Conservation (phyloP, 2,329 filamentous ascomycete genomes). For the Endocalyx cinctus region DNA sequence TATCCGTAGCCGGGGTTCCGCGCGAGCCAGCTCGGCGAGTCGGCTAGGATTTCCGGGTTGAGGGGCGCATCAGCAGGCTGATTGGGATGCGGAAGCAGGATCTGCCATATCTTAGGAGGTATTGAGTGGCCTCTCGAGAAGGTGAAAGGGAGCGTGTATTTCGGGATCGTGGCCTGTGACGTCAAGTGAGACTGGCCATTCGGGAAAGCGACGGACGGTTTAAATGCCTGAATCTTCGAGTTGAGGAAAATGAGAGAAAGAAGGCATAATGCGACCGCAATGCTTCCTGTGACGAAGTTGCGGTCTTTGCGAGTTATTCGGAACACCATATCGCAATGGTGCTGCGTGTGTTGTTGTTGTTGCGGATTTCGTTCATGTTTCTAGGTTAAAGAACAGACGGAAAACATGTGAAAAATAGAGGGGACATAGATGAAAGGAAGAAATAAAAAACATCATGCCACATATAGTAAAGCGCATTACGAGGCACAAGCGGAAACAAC, state of each 20-base stretch:
- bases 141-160: conserved; percentile 4
- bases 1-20: conserved; percentile 20
- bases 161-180: background rate
- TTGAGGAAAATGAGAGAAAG: conserved; percentile 2
- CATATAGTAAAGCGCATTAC: no score
- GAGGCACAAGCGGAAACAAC: no score
- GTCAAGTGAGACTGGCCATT: background rate
- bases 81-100: conserved; percentile 14
- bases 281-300: conserved; percentile 1
- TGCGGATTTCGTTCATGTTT: no score
- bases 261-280: background rate
- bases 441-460: no score
- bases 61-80: conserved; percentile 1
- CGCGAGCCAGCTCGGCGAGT: conserved; percentile 20
- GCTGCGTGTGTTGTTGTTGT: background rate
- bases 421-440: no score
- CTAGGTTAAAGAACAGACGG: no score
- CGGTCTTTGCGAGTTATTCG: conserved; percentile 1
- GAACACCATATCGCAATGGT: conserved; percentile 1
- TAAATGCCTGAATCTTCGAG: background rate
- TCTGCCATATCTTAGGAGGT: conserved; percentile 24
- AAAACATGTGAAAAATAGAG: no score
- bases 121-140: conserved; percentile 7
- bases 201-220: conserved; percentile 1
- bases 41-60: conserved; percentile 10